A percentile compares a stretch with the other conserved stretches of the same genome.
Evolutionary conservation across 2,329 filamentous ascomycete species (phyloP).

Genomic region (Colletotrichum scovillei): DNA sequence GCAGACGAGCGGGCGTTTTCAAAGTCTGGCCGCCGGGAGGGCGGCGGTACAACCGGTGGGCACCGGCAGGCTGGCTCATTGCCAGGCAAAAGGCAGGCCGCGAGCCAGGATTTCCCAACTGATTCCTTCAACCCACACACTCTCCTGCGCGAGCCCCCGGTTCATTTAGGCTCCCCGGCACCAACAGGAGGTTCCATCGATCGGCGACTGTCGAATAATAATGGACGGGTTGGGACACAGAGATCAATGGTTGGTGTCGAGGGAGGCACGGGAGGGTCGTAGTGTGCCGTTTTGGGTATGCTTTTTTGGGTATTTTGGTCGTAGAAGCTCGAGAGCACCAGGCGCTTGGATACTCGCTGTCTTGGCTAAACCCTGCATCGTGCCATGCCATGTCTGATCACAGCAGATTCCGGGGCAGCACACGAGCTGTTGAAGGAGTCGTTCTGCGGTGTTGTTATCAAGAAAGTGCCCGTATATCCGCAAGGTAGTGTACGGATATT

Average conservation of each 20-base stretch:
- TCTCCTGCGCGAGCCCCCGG: background rate
- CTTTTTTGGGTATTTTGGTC: background rate
- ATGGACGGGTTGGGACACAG: background rate
- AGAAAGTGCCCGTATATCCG: background rate
- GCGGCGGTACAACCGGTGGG: constrained; percentile 21
- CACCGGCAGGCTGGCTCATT: constrained; percentile 35
- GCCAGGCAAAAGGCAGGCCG: background rate
- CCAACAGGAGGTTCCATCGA: background rate
- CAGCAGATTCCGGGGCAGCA: background rate
- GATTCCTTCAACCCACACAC: constrained; percentile 11
- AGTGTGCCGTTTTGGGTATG: background rate
- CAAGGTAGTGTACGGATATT: too few species aligned
- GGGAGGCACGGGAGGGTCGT: background rate
- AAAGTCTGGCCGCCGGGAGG: constrained; percentile 22
- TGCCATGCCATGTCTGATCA: background rate
- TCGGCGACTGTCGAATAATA: background rate
- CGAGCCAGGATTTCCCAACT: constrained; percentile 12
- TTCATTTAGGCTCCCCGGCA: background rate
- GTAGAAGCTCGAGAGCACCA: background rate
- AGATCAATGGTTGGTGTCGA: background rate
- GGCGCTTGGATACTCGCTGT: background rate
- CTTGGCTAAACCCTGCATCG: constrained; percentile 18
- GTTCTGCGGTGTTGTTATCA: background rate
- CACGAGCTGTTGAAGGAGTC: background rate
- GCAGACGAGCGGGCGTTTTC: constrained; percentile 37